A percentile compares a stretch with the other conserved stretches of the same genome.
These are phyloP conservation scores for Aspergillus incahuasiensis DNA, from an alignment of 495 filamentous ascomycete genomes.

Conservation along the genomic window DNA sequence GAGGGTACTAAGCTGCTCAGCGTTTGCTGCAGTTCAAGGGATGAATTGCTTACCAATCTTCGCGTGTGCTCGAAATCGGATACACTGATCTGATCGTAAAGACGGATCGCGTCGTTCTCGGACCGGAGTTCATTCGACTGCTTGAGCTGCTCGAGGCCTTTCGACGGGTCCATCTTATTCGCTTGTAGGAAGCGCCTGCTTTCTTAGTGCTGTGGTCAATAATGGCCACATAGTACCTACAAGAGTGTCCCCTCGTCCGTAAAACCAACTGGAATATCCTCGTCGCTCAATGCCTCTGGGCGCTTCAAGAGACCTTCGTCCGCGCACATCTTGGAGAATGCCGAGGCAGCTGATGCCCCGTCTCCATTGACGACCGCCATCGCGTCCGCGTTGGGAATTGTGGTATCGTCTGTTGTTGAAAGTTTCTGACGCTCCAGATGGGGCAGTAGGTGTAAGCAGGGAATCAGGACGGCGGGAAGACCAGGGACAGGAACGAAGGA, in stretches of 20 bases:
- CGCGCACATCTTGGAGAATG: conserved; percentile 18
- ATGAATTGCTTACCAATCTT: conserved; percentile 22
- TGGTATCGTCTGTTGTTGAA: too few relatives aligned
- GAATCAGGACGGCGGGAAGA: too few relatives aligned
- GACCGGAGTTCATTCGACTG: conserved; percentile 19
- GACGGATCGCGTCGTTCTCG: conserved; percentile 14
- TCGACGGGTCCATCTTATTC: conserved; percentile 16
- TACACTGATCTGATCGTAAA: conserved; percentile 25
- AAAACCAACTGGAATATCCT: conserved; percentile 23
- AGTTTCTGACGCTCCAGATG: too few relatives aligned
- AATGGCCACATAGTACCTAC: conserved; percentile 11
- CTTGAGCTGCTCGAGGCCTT: conserved; percentile 23
- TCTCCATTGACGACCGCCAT: neutral
- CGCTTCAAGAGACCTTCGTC: conserved; percentile 22
- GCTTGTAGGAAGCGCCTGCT: conserved; percentile 31
- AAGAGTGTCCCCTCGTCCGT: conserved; percentile 27
- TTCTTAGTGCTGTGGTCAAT: neutral
- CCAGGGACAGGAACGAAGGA: too few relatives aligned
- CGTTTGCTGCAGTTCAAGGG: too few relatives aligned
- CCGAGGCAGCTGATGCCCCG: conserved; percentile 7
- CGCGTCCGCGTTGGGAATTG: neutral
- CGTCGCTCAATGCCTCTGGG: conserved; percentile 15
- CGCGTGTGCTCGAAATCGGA: conserved; percentile 26
- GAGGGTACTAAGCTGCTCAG: conserved; percentile 21
- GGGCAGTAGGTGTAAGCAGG: too few relatives aligned